A percentile compares a stretch with the other conserved stretches of the same genome.
phyloP scores from a whole-genome alignment of 2,329 filamentous ascomycete genomes.

The Talaromyces islandicus region DNA sequence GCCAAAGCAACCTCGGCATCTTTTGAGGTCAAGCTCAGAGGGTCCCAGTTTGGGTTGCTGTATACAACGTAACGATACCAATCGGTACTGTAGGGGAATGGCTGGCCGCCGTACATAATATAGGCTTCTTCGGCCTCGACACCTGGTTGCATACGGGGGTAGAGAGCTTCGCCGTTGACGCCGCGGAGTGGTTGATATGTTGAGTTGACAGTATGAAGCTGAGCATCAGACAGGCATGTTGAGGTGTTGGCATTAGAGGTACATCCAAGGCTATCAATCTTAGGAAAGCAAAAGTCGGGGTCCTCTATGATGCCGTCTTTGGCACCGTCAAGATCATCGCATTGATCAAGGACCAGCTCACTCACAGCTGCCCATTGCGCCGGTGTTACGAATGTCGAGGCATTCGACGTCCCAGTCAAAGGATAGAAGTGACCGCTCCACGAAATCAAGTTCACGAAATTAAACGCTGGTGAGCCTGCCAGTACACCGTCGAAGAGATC shows the following conservation, averaged over 20 bases:
- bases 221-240: neutral
- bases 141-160: slow-evolving; percentile 31
- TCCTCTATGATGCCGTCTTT: slow-evolving; percentile 34
- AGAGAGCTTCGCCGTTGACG: slow-evolving; percentile 19
- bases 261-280: neutral
- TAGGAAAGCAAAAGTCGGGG: slow-evolving; percentile 18
- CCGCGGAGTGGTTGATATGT: neutral
- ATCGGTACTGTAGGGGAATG: slow-evolving; percentile 17
- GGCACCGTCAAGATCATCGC: slow-evolving; percentile 26
- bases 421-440: slow-evolving; percentile 32
- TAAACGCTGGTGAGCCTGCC: slow-evolving; percentile 19
- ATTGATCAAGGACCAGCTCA: slow-evolving; percentile 26
- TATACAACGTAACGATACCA: slow-evolving; percentile 4
- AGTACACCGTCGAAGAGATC: slow-evolving; percentile 37
- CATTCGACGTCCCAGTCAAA: neutral
- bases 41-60: slow-evolving; percentile 1
- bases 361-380: slow-evolving; percentile 23
- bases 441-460: slow-evolving; percentile 35
- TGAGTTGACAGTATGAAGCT: neutral
- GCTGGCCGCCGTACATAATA: slow-evolving; percentile 40
- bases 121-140: slow-evolving; percentile 21
- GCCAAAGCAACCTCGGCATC: neutral
- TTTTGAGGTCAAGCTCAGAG: neutral
- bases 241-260: neutral
- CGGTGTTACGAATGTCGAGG: neutral